A percentile compares a stretch with the other conserved stretches of the same genome.
phyloP scores from a whole-genome alignment of 78 protist species.

The Dictyostelium discoideum region dicty_2.7 NC_007089.4:3068001-3068500 shows the following conservation, averaged over 20 bases:
- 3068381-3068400: neutral
- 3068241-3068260: neutral
- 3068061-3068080: conserved; percentile 54
- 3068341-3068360: too few species aligned
- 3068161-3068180: conserved; percentile 52
- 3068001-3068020: conserved; percentile 36
- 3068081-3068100: conserved; percentile 67
- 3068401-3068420: too few species aligned
- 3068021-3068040: conserved; percentile 63
- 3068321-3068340: neutral
- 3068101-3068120: conserved; percentile 68
- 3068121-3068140: conserved; percentile 65
- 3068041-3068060: conserved; percentile 59
- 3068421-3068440: too few species aligned
- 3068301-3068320: neutral
- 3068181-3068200: conserved; percentile 66
- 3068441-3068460: too few species aligned
- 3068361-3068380: neutral
- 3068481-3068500: neutral
- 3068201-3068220: conserved; percentile 6
- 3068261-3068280: neutral
- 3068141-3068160: conserved; percentile 55
- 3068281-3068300: neutral
- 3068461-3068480: too few species aligned
- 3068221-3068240: neutral